Evolutionary conservation across 2,329 filamentous ascomycete genomes (phyloP).

Genomic region (Drechslerella stenobrocha): DNA sequence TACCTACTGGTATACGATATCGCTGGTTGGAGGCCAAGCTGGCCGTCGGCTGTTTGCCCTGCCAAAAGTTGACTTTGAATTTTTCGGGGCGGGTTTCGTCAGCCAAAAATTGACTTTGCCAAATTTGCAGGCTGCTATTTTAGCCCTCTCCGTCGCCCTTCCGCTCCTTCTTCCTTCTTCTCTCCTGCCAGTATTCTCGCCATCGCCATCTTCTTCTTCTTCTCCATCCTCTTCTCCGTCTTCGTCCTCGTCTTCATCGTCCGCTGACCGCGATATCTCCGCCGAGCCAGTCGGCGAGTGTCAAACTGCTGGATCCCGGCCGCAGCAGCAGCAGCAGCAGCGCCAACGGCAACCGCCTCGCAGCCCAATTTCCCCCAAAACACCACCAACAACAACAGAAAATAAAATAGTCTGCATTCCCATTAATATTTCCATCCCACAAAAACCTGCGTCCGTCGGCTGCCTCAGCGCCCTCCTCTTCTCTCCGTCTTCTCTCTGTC

Average conservation of each 20-base stretch:
- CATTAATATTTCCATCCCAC: too few relatives aligned
- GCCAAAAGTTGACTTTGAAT: slow-evolving; percentile 49
- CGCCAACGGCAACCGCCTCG: neutral
- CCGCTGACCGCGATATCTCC: too few relatives aligned
- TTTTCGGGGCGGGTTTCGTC: slow-evolving; percentile 55
- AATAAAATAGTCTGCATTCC: too few relatives aligned
- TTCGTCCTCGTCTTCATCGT: slow-evolving; percentile 44
- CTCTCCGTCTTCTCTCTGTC: too few relatives aligned
- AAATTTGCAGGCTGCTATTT: slow-evolving; percentile 27
- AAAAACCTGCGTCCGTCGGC: too few relatives aligned
- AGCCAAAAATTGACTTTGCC: slow-evolving; percentile 52
- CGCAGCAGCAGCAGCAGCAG: neutral
- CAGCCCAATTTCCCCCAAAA: neutral
- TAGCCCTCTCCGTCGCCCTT: slow-evolving; percentile 26
- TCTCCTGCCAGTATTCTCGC: slow-evolving; percentile 55
- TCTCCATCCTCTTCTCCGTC: slow-evolving; percentile 49
- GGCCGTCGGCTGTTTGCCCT: slow-evolving; percentile 36
- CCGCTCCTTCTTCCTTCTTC: slow-evolving; percentile 50
- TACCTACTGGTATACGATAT: too few relatives aligned
- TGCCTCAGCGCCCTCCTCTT: too few relatives aligned
- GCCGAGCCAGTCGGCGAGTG: neutral
- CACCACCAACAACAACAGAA: neutral
- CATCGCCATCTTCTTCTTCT: slow-evolving; percentile 55
- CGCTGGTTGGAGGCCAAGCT: slow-evolving; percentile 42
- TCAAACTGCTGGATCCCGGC: slow-evolving; percentile 5